phyloP scores from a whole-genome alignment of 2,329 filamentous ascomycete species.

The Penicillium brasilianum region DNA sequence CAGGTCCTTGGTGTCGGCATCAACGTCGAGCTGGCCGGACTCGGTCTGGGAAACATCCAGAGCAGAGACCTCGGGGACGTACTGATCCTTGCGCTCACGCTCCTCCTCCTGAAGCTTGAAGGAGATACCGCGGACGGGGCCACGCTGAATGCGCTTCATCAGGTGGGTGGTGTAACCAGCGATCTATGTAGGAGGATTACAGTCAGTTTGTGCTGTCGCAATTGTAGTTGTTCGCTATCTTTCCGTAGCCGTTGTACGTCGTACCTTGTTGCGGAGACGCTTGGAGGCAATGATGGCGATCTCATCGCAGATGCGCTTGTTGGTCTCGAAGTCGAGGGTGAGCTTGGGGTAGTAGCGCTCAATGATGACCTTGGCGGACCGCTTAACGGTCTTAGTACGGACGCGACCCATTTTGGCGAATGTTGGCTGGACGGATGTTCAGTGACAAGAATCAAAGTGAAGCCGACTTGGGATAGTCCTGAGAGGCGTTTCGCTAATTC shows the following conservation, averaged over 20 bases:
- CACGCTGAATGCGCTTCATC: conserved; percentile 99
- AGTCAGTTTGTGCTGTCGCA: conserved; percentile 7
- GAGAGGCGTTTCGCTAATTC: conserved; percentile 32
- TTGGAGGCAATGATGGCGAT: conserved; percentile 99
- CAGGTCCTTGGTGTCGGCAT: conserved; percentile 97
- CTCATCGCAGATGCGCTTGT: conserved; percentile 99
- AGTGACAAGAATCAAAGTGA: conserved; percentile 19
- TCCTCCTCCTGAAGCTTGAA: conserved; percentile 99
- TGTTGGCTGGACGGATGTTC: conserved; percentile 42
- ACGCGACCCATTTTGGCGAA: conserved; percentile 57
- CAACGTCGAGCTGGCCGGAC: conserved; percentile 90
- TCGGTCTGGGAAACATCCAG: conserved; percentile 97
- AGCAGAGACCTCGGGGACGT: conserved; percentile 97
- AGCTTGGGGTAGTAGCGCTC: conserved; percentile 97
- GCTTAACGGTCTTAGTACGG: conserved; percentile 70
- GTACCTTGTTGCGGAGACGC: conserved; percentile 98
- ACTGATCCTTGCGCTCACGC: conserved; percentile 99
- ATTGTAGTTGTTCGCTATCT: neutral
- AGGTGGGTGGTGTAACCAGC: conserved; percentile 97
- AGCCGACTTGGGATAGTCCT: conserved; percentile 25
- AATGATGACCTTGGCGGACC: conserved; percentile 99
- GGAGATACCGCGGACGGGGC: conserved; percentile 98
- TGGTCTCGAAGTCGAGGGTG: conserved; percentile 99
- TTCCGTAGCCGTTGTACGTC: conserved; percentile 19
- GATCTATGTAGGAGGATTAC: conserved; percentile 63